Percentiles rank a stretch among this genome's conserved stretches.
Conservation (phyloP, 306 rosid species). For the Acacia confusa region DNA sequence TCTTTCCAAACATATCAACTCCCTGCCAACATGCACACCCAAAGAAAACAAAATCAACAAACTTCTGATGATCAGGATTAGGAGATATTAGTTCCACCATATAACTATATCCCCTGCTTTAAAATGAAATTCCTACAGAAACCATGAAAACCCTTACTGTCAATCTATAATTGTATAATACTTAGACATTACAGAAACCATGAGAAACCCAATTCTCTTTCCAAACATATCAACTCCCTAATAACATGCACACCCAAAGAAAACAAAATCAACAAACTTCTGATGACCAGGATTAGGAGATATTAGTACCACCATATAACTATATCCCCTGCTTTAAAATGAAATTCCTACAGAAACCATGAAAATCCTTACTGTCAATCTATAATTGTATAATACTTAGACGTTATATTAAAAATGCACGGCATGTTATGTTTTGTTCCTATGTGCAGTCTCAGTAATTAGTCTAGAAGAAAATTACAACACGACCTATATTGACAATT, state of each 20-base stretch:
- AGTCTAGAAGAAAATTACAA: constrained; percentile 15
- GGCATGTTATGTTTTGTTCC: background rate
- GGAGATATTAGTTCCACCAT: background rate
- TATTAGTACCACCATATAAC: background rate
- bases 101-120: background rate
- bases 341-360: background rate
- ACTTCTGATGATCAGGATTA: no score
- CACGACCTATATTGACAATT: background rate
- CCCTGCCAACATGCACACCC: constrained; percentile 50
- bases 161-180: background rate
- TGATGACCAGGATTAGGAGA: background rate
- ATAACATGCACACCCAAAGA: background rate
- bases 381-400: background rate
- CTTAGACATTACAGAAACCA: background rate
- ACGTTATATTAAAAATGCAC: background rate
- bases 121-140: background rate
- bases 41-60: constrained; percentile 14
- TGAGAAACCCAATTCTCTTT: constrained; percentile 79
- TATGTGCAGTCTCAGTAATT: constrained; percentile 7
- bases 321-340: background rate
- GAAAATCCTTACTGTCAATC: constrained; percentile 13
- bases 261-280: constrained; percentile 3
- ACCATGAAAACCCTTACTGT: constrained; percentile 16
- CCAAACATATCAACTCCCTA: constrained; percentile 98
- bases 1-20: constrained; percentile 88